Evolutionary conservation across 2,329 filamentous ascomycete species (phyloP).

Genomic region (Tolypocladium ovalisporum): DNA sequence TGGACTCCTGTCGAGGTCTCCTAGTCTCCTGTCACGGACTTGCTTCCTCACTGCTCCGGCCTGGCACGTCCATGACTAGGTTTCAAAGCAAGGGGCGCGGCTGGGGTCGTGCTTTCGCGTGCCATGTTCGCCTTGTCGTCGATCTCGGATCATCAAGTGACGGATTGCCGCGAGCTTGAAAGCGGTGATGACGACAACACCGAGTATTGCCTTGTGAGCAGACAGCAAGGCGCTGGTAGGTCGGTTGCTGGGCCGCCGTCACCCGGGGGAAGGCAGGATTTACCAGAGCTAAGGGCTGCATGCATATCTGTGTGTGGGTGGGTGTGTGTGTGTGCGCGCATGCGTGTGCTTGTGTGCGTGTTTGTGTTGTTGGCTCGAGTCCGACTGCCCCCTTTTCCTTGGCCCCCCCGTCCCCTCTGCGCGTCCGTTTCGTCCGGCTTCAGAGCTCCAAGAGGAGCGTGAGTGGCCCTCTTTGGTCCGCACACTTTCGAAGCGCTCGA

Average conservation of each 20-base stretch:
- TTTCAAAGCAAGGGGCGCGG: background rate
- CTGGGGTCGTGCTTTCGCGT: background rate
- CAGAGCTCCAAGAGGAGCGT: background rate
- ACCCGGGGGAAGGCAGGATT: background rate
- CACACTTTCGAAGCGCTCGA: background rate
- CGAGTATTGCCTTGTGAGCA: background rate
- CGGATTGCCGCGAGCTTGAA: background rate
- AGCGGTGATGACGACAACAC: background rate
- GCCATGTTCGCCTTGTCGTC: background rate
- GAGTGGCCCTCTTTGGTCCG: background rate
- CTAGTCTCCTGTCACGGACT: background rate
- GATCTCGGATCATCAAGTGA: background rate
- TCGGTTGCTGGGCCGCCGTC: background rate
- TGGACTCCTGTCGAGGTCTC: background rate
- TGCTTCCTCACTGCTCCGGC: background rate
- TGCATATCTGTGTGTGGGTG: background rate
- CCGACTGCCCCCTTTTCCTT: background rate
- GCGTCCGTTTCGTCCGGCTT: background rate
- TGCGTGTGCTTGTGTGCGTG: background rate
- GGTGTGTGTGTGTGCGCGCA: background rate
- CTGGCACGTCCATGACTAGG: background rate
- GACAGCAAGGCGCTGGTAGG: background rate
- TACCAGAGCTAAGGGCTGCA: background rate
- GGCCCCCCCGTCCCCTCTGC: background rate
- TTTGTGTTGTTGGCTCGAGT: background rate